Evolutionary conservation across 768 basidiomycete genomes (phyloP), one percentile per base, ranked within the genome.

Genomic region (Postia placenta): DNA sequence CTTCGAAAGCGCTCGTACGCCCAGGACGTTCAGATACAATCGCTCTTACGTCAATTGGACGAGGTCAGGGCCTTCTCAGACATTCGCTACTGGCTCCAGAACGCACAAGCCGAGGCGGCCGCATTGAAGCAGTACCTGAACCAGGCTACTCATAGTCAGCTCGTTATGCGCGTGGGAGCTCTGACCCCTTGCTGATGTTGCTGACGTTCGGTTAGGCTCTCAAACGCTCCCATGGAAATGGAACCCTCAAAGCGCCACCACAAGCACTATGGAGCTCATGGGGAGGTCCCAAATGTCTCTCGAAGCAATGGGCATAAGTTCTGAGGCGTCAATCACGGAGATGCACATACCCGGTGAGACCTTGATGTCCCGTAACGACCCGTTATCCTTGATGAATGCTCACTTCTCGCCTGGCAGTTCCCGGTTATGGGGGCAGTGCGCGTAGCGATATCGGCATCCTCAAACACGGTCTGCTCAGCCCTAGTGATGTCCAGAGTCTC

Each of bases 361-460:
- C n/a, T n/a, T n/a, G n/a, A n/a, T n/a, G n/a, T n/a, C n/a, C n/a
- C n/a, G n/a, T n/a, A n/a, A n/a, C 11, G 23, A 24, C 78, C 78
- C 17, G 69, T 69, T 45, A 72, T 80, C 28, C 66, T 80, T 45
- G 70, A 69, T 47, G 67, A 71, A 47, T 75, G 77, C 47, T 60
- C 60, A 1, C 64, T 81, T 27, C 76, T 74, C 30, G 63, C 38
- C 9, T 33, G 7, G 15, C 15, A 7, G 7, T 7, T 15, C 15
- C 15, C 7, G 9, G 30, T 33, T 7, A 33, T 15, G 7, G 30
- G 9, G 30, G 30, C 15, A 33, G 9, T 7, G 30, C 30, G 30
- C 7, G 9, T 7, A 33, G 15, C 15, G 30, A 7, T 15, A 7
- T 15, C 15, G 30, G 15, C 17, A 45, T 45, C 2, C 33, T 45